Evolutionary conservation across 352 stramenopile species (phyloP).

Genomic region (Phytopythium chamaehyphon): DNA sequence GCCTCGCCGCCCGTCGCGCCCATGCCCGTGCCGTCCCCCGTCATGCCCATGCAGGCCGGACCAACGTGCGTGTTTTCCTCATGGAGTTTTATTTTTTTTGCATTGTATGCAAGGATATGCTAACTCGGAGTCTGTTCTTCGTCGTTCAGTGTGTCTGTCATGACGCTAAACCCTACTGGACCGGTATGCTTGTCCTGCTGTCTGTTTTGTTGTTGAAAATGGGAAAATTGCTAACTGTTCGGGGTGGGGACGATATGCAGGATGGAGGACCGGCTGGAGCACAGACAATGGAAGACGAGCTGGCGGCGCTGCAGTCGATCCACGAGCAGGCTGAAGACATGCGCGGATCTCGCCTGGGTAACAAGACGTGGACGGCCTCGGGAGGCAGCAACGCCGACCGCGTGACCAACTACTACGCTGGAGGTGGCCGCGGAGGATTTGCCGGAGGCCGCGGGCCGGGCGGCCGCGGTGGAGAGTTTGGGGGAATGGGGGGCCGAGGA

Average conservation of each 20-base stretch:
- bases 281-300: constrained; percentile 82
- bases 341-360: constrained; percentile 65
- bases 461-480: constrained; percentile 44
- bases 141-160: too few species aligned
- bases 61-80: constrained; percentile 32
- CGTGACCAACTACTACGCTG: constrained; percentile 74
- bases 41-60: constrained; percentile 19
- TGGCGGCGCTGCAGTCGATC: constrained; percentile 79
- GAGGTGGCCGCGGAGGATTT: constrained; percentile 27
- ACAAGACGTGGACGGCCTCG: constrained; percentile 82
- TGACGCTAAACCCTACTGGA: too few species aligned
- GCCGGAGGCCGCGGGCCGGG: constrained; percentile 32
- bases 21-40: constrained; percentile 31
- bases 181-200: constrained; percentile 8
- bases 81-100: constrained; percentile 4
- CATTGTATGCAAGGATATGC: background rate
- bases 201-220: background rate
- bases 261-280: constrained; percentile 29
- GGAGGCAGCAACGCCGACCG: constrained; percentile 74
- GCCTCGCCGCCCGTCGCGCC: constrained; percentile 35
- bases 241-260: background rate
- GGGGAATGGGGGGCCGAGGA: constrained; percentile 44
- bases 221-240: constrained; percentile 2
- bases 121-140: too few species aligned
- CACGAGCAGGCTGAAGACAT: constrained; percentile 83